Evolutionary conservation across 1,139 yeast species (phyloP).

Genomic region (Yamadazyma kanchanaburiensis): DNA sequence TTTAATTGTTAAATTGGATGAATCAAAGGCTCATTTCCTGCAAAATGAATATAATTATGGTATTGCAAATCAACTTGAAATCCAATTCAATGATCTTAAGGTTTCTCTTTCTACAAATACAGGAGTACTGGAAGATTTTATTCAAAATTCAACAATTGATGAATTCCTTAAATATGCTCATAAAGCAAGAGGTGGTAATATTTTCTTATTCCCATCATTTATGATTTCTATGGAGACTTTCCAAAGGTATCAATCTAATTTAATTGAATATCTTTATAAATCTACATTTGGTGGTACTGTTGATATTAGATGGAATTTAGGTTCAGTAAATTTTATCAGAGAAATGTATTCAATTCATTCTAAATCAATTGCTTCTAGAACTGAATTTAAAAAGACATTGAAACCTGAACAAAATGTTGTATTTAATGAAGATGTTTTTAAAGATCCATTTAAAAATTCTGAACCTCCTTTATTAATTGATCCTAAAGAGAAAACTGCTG

Average conservation of each 20-base stretch:
- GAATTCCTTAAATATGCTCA: conserved; percentile 56
- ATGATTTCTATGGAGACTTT: conserved; percentile 72
- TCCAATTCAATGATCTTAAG: conserved; percentile 58
- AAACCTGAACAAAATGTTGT: conserved; percentile 6
- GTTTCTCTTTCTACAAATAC: conserved; percentile 61
- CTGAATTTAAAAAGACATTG: conserved; percentile 22
- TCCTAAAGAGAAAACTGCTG: conserved; percentile 17
- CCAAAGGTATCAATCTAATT: conserved; percentile 47
- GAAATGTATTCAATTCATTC: conserved; percentile 79
- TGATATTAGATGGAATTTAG: conserved; percentile 90
- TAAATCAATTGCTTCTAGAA: conserved; percentile 38
- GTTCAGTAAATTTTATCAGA: conserved; percentile 84
- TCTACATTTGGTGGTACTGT: conserved; percentile 86
- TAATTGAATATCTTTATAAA: conserved; percentile 62
- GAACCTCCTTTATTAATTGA: conserved; percentile 3
- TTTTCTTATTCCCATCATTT: conserved; percentile 76
- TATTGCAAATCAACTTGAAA: conserved; percentile 45
- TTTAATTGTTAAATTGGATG: conserved; percentile 58
- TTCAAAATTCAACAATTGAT: conserved; percentile 44
- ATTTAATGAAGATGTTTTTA: conserved; percentile 17
- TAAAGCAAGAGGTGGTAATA: conserved; percentile 73
- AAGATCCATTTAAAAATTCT: conserved; percentile 7
- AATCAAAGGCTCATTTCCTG: conserved; percentile 57
- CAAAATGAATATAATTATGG: conserved; percentile 51
- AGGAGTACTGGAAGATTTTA: conserved; percentile 42